Conservation (phyloP, 352 stramenopile genomes). For the Phytophthora pinifolia region DNA sequence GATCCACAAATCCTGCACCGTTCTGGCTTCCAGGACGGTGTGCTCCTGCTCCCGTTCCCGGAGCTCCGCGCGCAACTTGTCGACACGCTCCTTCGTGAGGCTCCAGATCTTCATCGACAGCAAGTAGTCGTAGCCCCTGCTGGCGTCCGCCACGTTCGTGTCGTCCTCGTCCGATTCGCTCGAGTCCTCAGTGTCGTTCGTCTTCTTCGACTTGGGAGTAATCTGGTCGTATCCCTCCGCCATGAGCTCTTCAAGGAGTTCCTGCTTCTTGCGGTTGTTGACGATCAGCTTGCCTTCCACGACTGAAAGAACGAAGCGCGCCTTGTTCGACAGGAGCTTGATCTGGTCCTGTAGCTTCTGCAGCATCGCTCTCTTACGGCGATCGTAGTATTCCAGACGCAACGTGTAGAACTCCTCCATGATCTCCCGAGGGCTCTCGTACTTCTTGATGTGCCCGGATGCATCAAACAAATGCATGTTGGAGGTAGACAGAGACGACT, state of each 20-base stretch:
- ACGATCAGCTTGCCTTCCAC: slow-evolving; percentile 92
- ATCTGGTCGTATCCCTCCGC: slow-evolving; percentile 90
- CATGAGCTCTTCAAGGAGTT: slow-evolving; percentile 89
- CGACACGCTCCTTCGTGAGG: slow-evolving; percentile 93
- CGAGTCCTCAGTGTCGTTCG: slow-evolving; percentile 45
- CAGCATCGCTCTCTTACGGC: slow-evolving; percentile 90
- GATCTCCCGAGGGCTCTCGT: slow-evolving; percentile 91
- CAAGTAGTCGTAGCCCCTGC: slow-evolving; percentile 93
- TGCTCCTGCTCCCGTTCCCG: slow-evolving; percentile 87
- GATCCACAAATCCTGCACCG: slow-evolving; percentile 92
- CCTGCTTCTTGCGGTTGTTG: slow-evolving; percentile 93
- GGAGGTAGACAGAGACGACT: slow-evolving; percentile 90
- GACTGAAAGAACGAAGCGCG: slow-evolving; percentile 95
- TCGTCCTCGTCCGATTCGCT: slow-evolving; percentile 63
- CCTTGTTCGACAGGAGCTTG: slow-evolving; percentile 93
- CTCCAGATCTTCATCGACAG: slow-evolving; percentile 95
- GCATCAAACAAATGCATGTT: slow-evolving; percentile 98
- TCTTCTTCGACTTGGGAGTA: slow-evolving; percentile 45
- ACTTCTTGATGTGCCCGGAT: slow-evolving; percentile 92
- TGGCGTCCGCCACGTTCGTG: slow-evolving; percentile 29
- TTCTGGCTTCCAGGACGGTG: slow-evolving; percentile 68
- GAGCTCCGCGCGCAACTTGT: slow-evolving; percentile 89
- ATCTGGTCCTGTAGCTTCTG: slow-evolving; percentile 91
- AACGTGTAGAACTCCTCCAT: slow-evolving; percentile 94
- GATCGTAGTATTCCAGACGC: slow-evolving; percentile 91